A percentile compares a stretch with the other conserved stretches of the same genome.
Conservation (phyloP, 1,284 basidiomycete species). For the Laetiporus sulphureus region DNA sequence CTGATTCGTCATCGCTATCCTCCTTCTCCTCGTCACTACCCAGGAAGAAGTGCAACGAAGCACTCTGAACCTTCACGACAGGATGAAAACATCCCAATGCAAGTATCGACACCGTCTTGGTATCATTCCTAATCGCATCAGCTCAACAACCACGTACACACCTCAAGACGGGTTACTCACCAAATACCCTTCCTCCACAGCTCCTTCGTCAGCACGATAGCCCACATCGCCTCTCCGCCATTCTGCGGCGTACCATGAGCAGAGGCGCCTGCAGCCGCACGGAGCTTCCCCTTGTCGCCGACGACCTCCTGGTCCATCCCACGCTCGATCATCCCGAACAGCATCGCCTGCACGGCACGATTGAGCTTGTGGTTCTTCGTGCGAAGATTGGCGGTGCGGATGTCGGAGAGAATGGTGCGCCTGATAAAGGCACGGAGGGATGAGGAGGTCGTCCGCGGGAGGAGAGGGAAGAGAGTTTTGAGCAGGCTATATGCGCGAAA, state of each 20-base stretch:
- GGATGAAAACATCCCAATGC: slow-evolving; percentile 93
- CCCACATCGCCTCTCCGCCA: slow-evolving; percentile 95
- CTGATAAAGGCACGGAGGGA: slow-evolving; percentile 82
- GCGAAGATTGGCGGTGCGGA: slow-evolving; percentile 86
- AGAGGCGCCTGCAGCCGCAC: slow-evolving; percentile 35
- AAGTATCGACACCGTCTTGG: slow-evolving; percentile 91
- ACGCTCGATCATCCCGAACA: slow-evolving; percentile 94
- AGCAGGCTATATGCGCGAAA: slow-evolving; percentile 56
- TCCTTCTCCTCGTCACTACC: slow-evolving; percentile 67
- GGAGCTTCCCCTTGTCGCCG: slow-evolving; percentile 75
- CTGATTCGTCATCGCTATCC: slow-evolving; percentile 68
- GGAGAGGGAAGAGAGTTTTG: slow-evolving; percentile 87
- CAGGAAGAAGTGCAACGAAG: slow-evolving; percentile 97
- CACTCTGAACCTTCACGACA: slow-evolving; percentile 90
- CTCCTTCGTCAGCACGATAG: slow-evolving; percentile 90
- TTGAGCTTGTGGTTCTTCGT: slow-evolving; percentile 96
- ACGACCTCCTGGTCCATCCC: slow-evolving; percentile 78
- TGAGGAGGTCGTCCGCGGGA: slow-evolving; percentile 86
- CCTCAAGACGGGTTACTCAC: slow-evolving; percentile 34
- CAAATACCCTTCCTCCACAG: slow-evolving; percentile 94
- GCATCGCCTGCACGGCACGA: slow-evolving; percentile 90
- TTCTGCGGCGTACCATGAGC: slow-evolving; percentile 34
- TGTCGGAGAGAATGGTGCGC: slow-evolving; percentile 94
- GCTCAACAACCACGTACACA: neutral
- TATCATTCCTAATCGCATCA: slow-evolving; percentile 63